Conservation (phyloP, 169 alveolate genomes). For the Plasmodium coatneyi region DNA sequence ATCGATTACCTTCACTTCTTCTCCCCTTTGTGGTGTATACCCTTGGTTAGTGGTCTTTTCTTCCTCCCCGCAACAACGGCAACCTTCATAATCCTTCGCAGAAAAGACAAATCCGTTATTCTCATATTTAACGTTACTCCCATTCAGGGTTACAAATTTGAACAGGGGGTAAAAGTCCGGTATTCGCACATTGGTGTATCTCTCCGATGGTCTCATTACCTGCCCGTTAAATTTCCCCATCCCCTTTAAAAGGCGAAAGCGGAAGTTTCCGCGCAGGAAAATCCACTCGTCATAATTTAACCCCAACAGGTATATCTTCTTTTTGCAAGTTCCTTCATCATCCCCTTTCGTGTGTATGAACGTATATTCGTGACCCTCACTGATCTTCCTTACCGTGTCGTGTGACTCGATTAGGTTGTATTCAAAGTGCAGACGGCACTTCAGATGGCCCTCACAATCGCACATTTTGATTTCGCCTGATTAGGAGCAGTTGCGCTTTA, state of each 20-base stretch:
- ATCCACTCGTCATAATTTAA: constrained; percentile 67
- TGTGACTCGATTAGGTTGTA: constrained; percentile 26
- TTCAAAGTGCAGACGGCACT: constrained; percentile 24
- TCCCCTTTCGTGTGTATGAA: constrained; percentile 23
- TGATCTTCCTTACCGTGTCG: constrained; percentile 41
- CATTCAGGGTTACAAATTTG: constrained; percentile 34
- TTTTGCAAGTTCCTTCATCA: constrained; percentile 6
- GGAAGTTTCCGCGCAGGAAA: constrained; percentile 59
- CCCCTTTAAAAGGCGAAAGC: constrained; percentile 68
- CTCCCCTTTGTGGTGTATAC: not conserved
- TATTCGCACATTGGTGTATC: constrained; percentile 48
- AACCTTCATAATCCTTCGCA: not conserved
- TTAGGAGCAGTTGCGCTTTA: not conserved
- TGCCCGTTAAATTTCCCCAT: constrained; percentile 33
- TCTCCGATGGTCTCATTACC: constrained; percentile 35
- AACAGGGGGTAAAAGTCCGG: constrained; percentile 45
- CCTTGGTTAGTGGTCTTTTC: not conserved
- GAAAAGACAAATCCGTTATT: constrained; percentile 11
- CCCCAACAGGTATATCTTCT: constrained; percentile 50
- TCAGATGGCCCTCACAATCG: not conserved
- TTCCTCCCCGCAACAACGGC: not conserved
- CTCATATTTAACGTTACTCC: constrained; percentile 23
- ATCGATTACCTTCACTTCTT: not conserved
- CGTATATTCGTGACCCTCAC: not conserved
- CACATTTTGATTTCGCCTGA: constrained; percentile 1